Evolutionary conservation across 768 basidiomycete genomes (phyloP).

Genomic region (Tulasnella sp.): DNA sequence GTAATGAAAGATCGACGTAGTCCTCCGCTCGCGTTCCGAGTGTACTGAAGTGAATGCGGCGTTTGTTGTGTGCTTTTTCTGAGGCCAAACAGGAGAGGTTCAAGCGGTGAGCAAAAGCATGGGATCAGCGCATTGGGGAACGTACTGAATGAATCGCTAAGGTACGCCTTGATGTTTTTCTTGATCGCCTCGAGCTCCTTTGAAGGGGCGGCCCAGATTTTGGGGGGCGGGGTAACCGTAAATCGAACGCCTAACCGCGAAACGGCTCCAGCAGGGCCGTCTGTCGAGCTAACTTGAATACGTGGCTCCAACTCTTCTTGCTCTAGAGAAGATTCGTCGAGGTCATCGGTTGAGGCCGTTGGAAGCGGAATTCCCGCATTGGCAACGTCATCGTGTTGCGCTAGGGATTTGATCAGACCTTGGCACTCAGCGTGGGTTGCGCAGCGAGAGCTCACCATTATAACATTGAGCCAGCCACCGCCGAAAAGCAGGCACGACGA

Average conservation of each 20-base stretch:
- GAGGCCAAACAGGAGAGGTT: neutral
- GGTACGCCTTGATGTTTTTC: neutral
- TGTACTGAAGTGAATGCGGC: neutral
- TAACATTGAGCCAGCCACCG: no score
- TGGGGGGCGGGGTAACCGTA: neutral
- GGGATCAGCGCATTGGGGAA: neutral
- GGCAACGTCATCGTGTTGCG: neutral
- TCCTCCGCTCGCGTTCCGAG: neutral
- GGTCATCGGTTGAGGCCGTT: neutral
- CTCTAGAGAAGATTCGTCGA: no score
- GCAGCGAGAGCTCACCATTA: no score
- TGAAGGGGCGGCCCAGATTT: neutral
- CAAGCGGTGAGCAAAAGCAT: no score
- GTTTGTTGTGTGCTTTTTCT: neutral
- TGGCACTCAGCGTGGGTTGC: no score
- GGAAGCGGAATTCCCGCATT: neutral
- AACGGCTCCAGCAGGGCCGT: no score
- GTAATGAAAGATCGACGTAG: neutral
- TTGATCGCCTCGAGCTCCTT: neutral
- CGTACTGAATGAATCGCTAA: neutral
- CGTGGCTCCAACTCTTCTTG: no score
- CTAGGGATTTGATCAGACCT: neutral
- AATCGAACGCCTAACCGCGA: neutral
- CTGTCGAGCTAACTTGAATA: no score
- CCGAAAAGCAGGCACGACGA: neutral